Evolutionary conservation across 352 stramenopile genomes (phyloP).

Genomic region (Phytophthora citrophthora): DNA sequence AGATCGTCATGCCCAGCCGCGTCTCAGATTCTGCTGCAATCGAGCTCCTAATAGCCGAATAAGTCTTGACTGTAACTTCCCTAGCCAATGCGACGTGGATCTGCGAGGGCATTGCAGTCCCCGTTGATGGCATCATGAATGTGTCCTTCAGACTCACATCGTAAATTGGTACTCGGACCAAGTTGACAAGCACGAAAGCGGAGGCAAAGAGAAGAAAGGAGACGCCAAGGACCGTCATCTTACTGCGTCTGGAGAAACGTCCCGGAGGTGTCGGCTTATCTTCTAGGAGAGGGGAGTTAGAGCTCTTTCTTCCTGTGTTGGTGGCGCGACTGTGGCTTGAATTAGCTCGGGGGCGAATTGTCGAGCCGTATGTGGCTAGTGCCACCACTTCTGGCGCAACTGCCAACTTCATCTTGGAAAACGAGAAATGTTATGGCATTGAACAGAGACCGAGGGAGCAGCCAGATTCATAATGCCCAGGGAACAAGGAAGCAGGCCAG

Average conservation of each 20-base stretch:
- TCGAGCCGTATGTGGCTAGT: constrained; percentile 18
- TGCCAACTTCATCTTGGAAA: constrained; percentile 19
- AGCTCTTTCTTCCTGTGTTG: constrained; percentile 6
- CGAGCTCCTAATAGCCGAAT: constrained; percentile 10
- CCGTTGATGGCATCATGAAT: constrained; percentile 1
- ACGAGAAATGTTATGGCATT: not conserved
- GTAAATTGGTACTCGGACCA: constrained; percentile 25
- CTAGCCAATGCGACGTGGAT: constrained; percentile 56
- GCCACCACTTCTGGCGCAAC: constrained; percentile 4
- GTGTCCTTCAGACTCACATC: constrained; percentile 19
- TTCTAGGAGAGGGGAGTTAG: constrained; percentile 5
- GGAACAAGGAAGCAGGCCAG: not conserved
- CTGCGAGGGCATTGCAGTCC: constrained; percentile 39
- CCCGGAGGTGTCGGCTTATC: constrained; percentile 4
- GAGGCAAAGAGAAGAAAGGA: constrained; percentile 27
- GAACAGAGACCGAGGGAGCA: too few species aligned
- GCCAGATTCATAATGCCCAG: not conserved
- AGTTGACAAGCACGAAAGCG: constrained; percentile 26
- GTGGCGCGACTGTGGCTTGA: constrained; percentile 20
- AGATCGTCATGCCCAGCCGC: constrained; percentile 60
- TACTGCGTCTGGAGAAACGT: constrained; percentile 8
- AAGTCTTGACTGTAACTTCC: constrained; percentile 27
- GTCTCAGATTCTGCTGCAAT: not conserved
- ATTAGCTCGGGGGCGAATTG: constrained; percentile 20
- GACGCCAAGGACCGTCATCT: constrained; percentile 20